phyloP scores from a whole-genome alignment of 164 flowering plant species.

The Annona cherimola region DNA sequence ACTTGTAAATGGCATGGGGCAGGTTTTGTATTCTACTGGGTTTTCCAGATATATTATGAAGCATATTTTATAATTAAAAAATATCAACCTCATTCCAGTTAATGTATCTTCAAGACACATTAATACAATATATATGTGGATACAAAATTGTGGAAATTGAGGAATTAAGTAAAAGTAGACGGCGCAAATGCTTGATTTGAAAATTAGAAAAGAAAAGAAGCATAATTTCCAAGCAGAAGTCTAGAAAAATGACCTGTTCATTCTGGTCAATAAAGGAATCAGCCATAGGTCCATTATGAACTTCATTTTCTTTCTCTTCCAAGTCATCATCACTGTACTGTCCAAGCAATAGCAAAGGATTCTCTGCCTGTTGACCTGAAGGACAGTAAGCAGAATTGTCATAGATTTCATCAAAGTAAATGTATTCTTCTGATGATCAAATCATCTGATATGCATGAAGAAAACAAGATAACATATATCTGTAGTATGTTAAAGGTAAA shows the following conservation, averaged over 20 bases:
- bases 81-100: background rate
- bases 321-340: slow-evolving; percentile 91
- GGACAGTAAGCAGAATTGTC: slow-evolving; percentile 24
- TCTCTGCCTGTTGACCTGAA: slow-evolving; percentile 58
- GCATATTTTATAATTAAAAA: too few relatives aligned
- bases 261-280: slow-evolving; percentile 23
- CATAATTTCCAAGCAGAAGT: too few relatives aligned
- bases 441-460: slow-evolving; percentile 4
- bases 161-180: background rate
- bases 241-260: slow-evolving; percentile 40
- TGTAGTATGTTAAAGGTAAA: slow-evolving; percentile 1
- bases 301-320: slow-evolving; percentile 40
- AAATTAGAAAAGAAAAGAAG: too few relatives aligned
- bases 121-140: too few relatives aligned
- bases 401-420: slow-evolving; percentile 7
- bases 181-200: background rate
- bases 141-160: too few relatives aligned
- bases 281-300: slow-evolving; percentile 9
- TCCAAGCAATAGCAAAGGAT: slow-evolving; percentile 79
- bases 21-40: background rate
- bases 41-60: background rate
- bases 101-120: too few relatives aligned
- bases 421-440: background rate
- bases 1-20: background rate
- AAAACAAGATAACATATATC: background rate